phyloP scores from a whole-genome alignment of 2,329 filamentous ascomycete genomes.

The Mycosphaerella arachidis region DNA sequence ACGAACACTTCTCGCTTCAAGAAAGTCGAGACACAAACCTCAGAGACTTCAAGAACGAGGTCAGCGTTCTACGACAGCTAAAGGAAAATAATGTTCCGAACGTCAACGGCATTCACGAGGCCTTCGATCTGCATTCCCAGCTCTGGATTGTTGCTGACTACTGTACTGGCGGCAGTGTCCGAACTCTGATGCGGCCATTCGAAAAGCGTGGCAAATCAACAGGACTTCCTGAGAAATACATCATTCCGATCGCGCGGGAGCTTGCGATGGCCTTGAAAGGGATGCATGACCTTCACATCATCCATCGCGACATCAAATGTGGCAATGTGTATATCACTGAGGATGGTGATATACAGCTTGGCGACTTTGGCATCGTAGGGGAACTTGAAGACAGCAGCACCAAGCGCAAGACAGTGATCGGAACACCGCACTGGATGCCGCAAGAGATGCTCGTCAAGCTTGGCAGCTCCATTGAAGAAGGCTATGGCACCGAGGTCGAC shows the following conservation, averaged over 20 bases:
- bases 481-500: slow-evolving; percentile 54
- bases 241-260: slow-evolving; percentile 61
- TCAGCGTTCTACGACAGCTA: slow-evolving; percentile 64
- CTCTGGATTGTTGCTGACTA: slow-evolving; percentile 89
- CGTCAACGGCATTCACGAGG: slow-evolving; percentile 77
- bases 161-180: slow-evolving; percentile 76
- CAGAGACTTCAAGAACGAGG: slow-evolving; percentile 56
- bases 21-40: slow-evolving; percentile 50
- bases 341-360: slow-evolving; percentile 70
- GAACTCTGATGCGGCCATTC: slow-evolving; percentile 53
- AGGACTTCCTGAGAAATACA: slow-evolving; percentile 55
- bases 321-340: slow-evolving; percentile 79
- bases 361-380: slow-evolving; percentile 79
- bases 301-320: slow-evolving; percentile 63
- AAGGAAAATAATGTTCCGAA: slow-evolving; percentile 71
- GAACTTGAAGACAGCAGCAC: slow-evolving; percentile 67
- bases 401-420: slow-evolving; percentile 75
- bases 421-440: slow-evolving; percentile 83
- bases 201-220: slow-evolving; percentile 19
- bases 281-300: slow-evolving; percentile 61
- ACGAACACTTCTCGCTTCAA: slow-evolving; percentile 50
- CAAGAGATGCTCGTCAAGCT: slow-evolving; percentile 55
- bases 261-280: slow-evolving; percentile 58
- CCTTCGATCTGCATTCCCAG: slow-evolving; percentile 69
- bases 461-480: slow-evolving; percentile 37